Percentiles rank a stretch among this genome's conserved stretches.
These are phyloP conservation scores for Boletus rubropictus DNA, from an alignment of 768 basidiomycete genomes.

Conservation along the genomic window DNA sequence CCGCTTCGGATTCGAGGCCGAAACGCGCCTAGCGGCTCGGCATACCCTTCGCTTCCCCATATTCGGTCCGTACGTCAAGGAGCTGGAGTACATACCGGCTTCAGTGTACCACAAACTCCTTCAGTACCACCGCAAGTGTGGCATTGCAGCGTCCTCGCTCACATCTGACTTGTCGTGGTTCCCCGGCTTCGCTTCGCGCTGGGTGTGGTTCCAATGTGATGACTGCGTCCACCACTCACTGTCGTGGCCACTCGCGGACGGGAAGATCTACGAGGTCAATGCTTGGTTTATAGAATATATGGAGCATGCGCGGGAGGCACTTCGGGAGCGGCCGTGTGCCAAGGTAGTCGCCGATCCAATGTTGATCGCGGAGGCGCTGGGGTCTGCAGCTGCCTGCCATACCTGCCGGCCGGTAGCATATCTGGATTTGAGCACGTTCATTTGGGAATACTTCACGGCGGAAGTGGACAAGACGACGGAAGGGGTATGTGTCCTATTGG, in stretches of 20 bases:
- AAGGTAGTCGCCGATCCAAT: constrained; percentile 29
- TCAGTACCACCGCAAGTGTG: constrained; percentile 33
- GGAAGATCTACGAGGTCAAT: constrained; percentile 33
- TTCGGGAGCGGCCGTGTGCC: constrained; percentile 29
- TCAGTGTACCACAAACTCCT: constrained; percentile 33
- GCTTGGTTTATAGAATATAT: constrained; percentile 33
- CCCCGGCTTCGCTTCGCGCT: constrained; percentile 32
- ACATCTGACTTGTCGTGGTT: constrained; percentile 35
- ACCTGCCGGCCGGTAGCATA: constrained; percentile 29
- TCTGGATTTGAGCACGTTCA: constrained; percentile 30
- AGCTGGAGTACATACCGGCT: constrained; percentile 35
- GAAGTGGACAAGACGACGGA: constrained; percentile 29
- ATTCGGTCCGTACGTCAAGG: constrained; percentile 31
- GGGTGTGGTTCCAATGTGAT: constrained; percentile 37
- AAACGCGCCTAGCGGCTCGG: constrained; percentile 32
- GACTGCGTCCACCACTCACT: constrained; percentile 31
- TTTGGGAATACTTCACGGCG: constrained; percentile 26
- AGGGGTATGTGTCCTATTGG: constrained; percentile 15
- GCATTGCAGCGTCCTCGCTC: constrained; percentile 26
- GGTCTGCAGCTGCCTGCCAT: constrained; percentile 24
- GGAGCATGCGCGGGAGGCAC: constrained; percentile 28
- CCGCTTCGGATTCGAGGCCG: constrained; percentile 31
- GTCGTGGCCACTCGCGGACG: constrained; percentile 32
- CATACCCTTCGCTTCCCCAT: constrained; percentile 34
- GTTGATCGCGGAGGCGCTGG: constrained; percentile 29